Evolutionary conservation across 257 asterid genomes (phyloP).

Genomic region (Anisodus acutangulus): DNA sequence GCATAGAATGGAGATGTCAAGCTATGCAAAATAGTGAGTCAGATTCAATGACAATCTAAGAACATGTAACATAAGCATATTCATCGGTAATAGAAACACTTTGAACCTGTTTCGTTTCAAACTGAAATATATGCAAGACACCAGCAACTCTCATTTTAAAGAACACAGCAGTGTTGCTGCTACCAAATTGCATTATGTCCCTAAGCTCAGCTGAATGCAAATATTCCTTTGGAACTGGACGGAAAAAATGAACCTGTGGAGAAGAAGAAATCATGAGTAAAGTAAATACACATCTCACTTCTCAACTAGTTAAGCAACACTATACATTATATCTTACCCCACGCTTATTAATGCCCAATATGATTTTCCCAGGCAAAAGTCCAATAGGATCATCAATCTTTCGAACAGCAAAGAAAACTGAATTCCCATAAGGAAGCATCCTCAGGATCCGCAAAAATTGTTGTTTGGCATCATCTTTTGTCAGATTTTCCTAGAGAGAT

Average conservation of each 20-base stretch:
- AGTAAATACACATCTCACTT: background rate
- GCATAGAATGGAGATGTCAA: constrained; percentile 36
- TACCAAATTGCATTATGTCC: constrained; percentile 99
- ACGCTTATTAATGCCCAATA: constrained; percentile 94
- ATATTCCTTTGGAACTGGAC: constrained; percentile 98
- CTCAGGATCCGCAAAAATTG: constrained; percentile 89
- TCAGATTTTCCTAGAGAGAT: constrained; percentile 72
- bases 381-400: constrained; percentile 99
- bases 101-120: constrained; percentile 93
- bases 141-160: constrained; percentile 99
- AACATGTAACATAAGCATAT: constrained; percentile 13
- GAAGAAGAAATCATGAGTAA: constrained; percentile 29
- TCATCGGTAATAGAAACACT: constrained; percentile 24
- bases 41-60: constrained; percentile 11
- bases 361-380: constrained; percentile 88
- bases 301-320: constrained; percentile 11
- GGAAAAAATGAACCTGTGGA: constrained; percentile 94
- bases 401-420: constrained; percentile 97
- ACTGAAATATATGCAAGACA: constrained; percentile 93
- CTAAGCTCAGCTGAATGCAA: constrained; percentile 97
- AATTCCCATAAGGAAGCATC: constrained; percentile 96
- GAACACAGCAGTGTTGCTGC: constrained; percentile 97
- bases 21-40: background rate
- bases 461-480: constrained; percentile 97
- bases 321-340: constrained; percentile 63